A percentile compares a stretch with the other conserved stretches of the same genome.
phyloP scores from a whole-genome alignment of 1,284 basidiomycete species.

The Cryptococcus hybrid region DNA sequence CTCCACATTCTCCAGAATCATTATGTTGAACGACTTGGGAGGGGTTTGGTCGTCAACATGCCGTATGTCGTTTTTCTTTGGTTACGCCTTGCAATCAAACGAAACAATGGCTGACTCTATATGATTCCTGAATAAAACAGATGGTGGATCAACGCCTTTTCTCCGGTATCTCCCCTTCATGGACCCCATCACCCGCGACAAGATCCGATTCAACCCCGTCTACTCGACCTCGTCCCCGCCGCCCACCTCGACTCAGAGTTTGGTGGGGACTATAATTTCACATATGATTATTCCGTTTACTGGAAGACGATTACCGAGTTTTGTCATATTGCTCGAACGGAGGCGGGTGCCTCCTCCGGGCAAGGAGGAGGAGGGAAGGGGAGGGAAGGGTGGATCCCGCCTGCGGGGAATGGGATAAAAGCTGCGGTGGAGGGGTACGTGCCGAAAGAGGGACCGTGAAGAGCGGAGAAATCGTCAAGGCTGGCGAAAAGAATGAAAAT shows the following conservation, averaged over 20 bases:
- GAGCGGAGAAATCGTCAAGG: conserved; percentile 18
- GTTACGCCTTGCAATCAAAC: not conserved
- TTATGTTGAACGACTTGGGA: conserved; percentile 79
- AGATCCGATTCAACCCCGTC: conserved; percentile 86
- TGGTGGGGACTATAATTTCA: conserved; percentile 72
- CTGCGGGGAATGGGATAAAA: conserved; percentile 45
- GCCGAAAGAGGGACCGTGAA: conserved; percentile 17
- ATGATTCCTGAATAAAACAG: conserved; percentile 10
- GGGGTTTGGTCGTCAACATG: conserved; percentile 80
- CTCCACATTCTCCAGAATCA: conserved; percentile 84
- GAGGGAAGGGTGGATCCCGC: conserved; percentile 37
- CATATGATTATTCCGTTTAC: conserved; percentile 73
- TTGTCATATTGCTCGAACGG: conserved; percentile 39
- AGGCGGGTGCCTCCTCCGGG: conserved; percentile 27
- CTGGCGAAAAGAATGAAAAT: not conserved
- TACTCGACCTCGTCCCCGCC: conserved; percentile 68
- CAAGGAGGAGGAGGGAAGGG: conserved; percentile 7
- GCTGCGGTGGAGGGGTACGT: conserved; percentile 38
- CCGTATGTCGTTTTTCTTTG: conserved; percentile 54
- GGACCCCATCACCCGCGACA: conserved; percentile 85
- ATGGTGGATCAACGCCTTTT: conserved; percentile 79
- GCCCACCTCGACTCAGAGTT: conserved; percentile 79
- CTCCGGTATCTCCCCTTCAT: conserved; percentile 79
- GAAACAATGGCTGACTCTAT: not conserved
- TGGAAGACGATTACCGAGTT: conserved; percentile 71